Base-by-base conservation (phyloP, 176 grass and related monocot species). In the Raddia guianensis region DNA sequence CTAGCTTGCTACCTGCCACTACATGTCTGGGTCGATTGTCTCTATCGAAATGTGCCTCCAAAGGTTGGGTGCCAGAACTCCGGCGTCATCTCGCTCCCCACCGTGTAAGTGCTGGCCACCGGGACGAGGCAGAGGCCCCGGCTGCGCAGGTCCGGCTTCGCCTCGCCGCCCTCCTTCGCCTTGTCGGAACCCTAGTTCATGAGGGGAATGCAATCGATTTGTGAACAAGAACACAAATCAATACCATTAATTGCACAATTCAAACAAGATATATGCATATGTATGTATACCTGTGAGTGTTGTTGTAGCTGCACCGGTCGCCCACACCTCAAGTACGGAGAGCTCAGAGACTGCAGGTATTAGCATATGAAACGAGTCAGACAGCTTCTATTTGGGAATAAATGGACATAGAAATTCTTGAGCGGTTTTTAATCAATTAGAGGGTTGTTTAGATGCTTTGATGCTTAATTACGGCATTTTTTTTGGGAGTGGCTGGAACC, bases 11-110 rank as follows among this genome's bases (percentile, higher is more conserved):
- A 75, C 55, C 42, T 61, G 44, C 2, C 73, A 72, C 15, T 10
- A 44, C 46, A 20, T 76, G 8, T 63, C 9, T 18, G 27, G 27
- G 27, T 27, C 27, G 27, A 27, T 27, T 27, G 1, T 27, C 61
- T 61, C 87, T 94, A 98, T 8, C 49, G 79, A 83, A 94, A 94
- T 44, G 86, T 93, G 59, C 88, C 95, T 65, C 92, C 90, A 73
- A 98, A 94, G 13, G 81, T 89, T 56, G 92, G 90, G 35, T 91
- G 66, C 95, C 95, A 98, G 87, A 94, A 94, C 61, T 94, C 95
- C 0, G 78, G 69, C 11, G 71, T 37, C 3, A 79, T 81, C 21
- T 98, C 90, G 59, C 74, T 91, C 0, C 84, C 86, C 78, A 91
- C 61, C 42, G 88, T 76, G 47, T 86, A 94, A n/a, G 92, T 94